Evolutionary conservation across 2,329 filamentous ascomycete genomes (phyloP).

Genomic region (Colletotrichum tanaceti): DNA sequence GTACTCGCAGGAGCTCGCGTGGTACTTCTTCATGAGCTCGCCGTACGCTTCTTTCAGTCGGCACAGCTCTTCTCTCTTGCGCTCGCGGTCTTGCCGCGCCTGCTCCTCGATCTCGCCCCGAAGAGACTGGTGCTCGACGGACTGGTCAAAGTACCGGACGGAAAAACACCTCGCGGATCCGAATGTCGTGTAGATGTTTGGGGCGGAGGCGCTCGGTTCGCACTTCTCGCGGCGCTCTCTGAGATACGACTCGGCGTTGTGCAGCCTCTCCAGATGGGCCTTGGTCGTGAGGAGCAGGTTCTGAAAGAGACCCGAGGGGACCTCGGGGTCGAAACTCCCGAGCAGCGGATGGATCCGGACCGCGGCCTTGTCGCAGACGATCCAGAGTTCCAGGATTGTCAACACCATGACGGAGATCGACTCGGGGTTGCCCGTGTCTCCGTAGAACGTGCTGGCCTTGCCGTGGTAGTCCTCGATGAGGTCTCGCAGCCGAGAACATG

Average conservation of each 20-base stretch:
- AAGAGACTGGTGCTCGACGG: conserved; percentile 39
- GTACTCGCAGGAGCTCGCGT: conserved; percentile 23
- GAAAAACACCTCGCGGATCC: conserved; percentile 55
- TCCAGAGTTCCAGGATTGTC: conserved; percentile 68
- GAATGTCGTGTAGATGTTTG: conserved; percentile 52
- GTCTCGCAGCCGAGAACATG: conserved; percentile 46
- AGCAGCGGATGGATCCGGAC: conserved; percentile 55
- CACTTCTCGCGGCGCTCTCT: conserved; percentile 44
- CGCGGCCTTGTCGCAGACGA: conserved; percentile 64
- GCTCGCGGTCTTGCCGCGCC: conserved; percentile 47
- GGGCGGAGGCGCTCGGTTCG: conserved; percentile 38
- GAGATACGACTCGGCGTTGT: conserved; percentile 61
- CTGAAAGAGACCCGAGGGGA: conserved; percentile 55
- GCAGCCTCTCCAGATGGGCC: conserved; percentile 59
- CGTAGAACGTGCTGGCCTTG: conserved; percentile 49
- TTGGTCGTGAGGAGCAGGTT: conserved; percentile 58
- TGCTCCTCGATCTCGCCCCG: neutral
- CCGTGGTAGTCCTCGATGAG: conserved; percentile 52
- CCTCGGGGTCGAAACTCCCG: conserved; percentile 57
- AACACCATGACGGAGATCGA: conserved; percentile 66
- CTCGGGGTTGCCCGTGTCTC: conserved; percentile 53
- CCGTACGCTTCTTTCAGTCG: conserved; percentile 46
- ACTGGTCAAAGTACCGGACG: conserved; percentile 61
- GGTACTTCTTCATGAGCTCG: conserved; percentile 43
- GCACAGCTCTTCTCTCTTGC: conserved; percentile 51